Evolutionary conservation across 306 rosid species (phyloP), one percentile per base, ranked within the genome.

Genomic region (Trichosanthes cucumerina): DNA sequence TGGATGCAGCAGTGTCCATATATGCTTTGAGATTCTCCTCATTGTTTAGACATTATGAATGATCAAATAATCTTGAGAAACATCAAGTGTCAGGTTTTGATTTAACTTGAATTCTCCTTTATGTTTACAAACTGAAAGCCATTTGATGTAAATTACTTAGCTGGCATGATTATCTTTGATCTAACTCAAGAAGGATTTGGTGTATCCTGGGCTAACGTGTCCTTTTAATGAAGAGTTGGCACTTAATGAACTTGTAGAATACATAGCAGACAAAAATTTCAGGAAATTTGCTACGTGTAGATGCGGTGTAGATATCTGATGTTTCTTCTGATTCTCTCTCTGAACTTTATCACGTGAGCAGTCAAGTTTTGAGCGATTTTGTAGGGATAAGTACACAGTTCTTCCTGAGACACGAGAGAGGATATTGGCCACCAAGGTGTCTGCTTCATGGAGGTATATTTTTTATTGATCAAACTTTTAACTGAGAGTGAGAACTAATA

Each of bases 401-500:
- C 99, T 95, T 81, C 97, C 99, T 64, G 97, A 92, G 43, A 91
- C 97, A 34, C 91, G 87, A 39, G 97, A 95, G 82, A 92, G 98
- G 84, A 86, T 95, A 66, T 84, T 95, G 49, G 97, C 99, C 16
- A 91, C 99, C 56, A 97, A 92, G 87, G 88, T 95, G 75, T 87
- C 97, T 34, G 92, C 93, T 9, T 63, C 82, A 9, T 95, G 97
- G 99, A 92, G 93, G 99, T 95, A 80, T 28, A 16, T 63, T 59
- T 60, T n/a, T 39, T 54, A 8, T 36, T 13, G 39, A 34, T 34
- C 10, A 7, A 21, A 70, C 76, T 46, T 12, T 44, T 72, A 59
- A 46, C 16, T 24, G 41, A n/a, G n/a, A n/a, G n/a, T n/a, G n/a
- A 23, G 36, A 43, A 46, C 39, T 24, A 24, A 44, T 6, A 13